These are phyloP conservation scores for Sporothrix inflata DNA, from an alignment of 2,329 filamentous ascomycete genomes.

Conservation along the genomic window DNA sequence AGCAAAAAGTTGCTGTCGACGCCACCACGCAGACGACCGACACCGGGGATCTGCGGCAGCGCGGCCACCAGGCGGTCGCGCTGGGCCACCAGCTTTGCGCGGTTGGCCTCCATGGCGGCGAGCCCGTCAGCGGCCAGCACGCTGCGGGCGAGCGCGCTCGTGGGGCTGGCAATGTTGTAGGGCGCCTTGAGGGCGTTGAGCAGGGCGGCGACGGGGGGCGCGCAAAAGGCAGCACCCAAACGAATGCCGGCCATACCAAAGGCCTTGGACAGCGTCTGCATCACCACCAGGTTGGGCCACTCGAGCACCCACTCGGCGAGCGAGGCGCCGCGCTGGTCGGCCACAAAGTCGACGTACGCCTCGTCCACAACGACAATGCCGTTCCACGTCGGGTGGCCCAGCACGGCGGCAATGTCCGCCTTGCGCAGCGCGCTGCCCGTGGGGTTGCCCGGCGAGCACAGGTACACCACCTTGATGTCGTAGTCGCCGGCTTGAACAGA, in stretches of 20 bases:
- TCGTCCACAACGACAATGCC: constrained; percentile 92
- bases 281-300: constrained; percentile 93
- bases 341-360: constrained; percentile 93
- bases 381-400: constrained; percentile 92
- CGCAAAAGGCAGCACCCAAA: constrained; percentile 82
- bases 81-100: constrained; percentile 72
- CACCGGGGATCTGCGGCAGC: constrained; percentile 73
- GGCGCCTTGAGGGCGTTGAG: constrained; percentile 94
- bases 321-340: constrained; percentile 63
- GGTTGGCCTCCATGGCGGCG: constrained; percentile 71
- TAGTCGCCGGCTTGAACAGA: constrained; percentile 41
- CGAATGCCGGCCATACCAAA: constrained; percentile 95
- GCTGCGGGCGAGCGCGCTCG: constrained; percentile 75
- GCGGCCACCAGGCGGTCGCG: constrained; percentile 74
- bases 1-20: constrained; percentile 85
- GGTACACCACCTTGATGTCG: constrained; percentile 83
- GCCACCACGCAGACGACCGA: constrained; percentile 82
- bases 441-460: constrained; percentile 95
- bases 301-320: constrained; percentile 90
- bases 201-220: constrained; percentile 72
- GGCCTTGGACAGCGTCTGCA: constrained; percentile 98
- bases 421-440: constrained; percentile 81
- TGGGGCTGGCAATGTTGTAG: constrained; percentile 92
- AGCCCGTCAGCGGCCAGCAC: constrained; percentile 72
- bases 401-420: constrained; percentile 69